A percentile compares a stretch with the other conserved stretches of the same genome.
Evolutionary conservation across 805 yeast genomes (phyloP).

Genomic region (Spathaspora boniae): DNA sequence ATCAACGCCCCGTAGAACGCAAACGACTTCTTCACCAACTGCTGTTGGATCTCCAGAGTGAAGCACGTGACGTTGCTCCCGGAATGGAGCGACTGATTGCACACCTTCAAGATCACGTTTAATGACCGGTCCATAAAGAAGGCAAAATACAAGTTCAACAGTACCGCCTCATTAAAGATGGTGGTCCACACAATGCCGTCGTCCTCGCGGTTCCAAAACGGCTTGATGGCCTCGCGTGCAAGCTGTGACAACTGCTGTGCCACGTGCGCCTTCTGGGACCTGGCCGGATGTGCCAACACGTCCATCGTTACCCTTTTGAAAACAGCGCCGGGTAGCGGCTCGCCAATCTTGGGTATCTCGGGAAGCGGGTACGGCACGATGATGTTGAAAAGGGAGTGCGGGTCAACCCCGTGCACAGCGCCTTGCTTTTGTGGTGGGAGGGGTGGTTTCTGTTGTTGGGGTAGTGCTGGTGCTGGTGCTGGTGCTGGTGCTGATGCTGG

Average conservation of each 20-base stretch:
- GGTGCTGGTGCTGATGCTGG: too few relatives aligned
- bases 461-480: too few relatives aligned
- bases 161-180: constrained; percentile 24
- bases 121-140: constrained; percentile 38
- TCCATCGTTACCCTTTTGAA: not conserved
- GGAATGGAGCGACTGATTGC: constrained; percentile 9
- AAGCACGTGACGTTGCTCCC: constrained; percentile 18
- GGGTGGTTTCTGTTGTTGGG: too few relatives aligned
- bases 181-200: constrained; percentile 27
- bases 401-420: too few relatives aligned
- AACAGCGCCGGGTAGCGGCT: constrained; percentile 8
- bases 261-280: constrained; percentile 1
- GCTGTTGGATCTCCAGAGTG: constrained; percentile 24
- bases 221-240: constrained; percentile 12
- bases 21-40: constrained; percentile 29
- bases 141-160: constrained; percentile 25
- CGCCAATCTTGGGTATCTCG: constrained; percentile 1
- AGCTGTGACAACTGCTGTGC: too few relatives aligned
- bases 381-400: too few relatives aligned
- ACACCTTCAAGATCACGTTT: constrained; percentile 18
- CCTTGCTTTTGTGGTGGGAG: too few relatives aligned
- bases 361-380: constrained; percentile 1
- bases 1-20: constrained; percentile 34
- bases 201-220: constrained; percentile 24
- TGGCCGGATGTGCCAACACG: constrained; percentile 1